Evolutionary conservation across 352 stramenopile species (phyloP), one percentile per base, ranked within the genome.

Genomic region (Phytophthora sojae): DNA sequence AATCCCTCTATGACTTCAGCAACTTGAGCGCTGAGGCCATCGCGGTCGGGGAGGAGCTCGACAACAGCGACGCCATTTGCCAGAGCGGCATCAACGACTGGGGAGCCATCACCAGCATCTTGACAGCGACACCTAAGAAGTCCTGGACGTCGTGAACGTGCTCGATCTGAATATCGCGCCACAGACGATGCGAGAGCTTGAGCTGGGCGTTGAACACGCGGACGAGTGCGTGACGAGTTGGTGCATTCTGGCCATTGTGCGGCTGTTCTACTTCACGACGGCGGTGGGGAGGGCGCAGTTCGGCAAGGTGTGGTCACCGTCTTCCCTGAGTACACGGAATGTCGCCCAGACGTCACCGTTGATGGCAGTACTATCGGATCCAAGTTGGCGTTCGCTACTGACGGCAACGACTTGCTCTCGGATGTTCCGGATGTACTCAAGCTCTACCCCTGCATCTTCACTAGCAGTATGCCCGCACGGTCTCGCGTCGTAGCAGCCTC

Each of bases 381-480:
- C 23, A 73, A 69, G 64, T 32, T 76, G 7, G 69, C 64, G 19
- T 25, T 64, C n/a, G 53, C 19, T 12, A 76, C 64, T 0, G 50
- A 66, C 8, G 64, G 69, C 4, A 39, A 55, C 11, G 55, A 73
- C 29, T 51, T 66, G 4, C 39, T 75, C 47, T 57, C 29, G 51
- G 56, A 55, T 51, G 63, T 71, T 6, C 67, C 67, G 0, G 67
- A 75, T 25, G 63, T 55, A 6, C 44, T 77, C 21, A 68, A 57
- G 5, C 52, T 77, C 17, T 77, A 71, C 23, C 65, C 71, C 17
- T 70, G 61, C 60, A 73, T 64, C 23, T 77, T 77, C 26, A 61
- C 55, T 3, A 74, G 59, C n/a, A 67, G 59, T 8, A 25, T 77
- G 7, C n/a, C 21, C 4, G 6, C 54, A 5, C 59, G 70, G 6